These are phyloP conservation scores for Mayamaea pseudoterrestris DNA, from an alignment of 108 stramenopile genomes.

Conservation along the genomic window DNA sequence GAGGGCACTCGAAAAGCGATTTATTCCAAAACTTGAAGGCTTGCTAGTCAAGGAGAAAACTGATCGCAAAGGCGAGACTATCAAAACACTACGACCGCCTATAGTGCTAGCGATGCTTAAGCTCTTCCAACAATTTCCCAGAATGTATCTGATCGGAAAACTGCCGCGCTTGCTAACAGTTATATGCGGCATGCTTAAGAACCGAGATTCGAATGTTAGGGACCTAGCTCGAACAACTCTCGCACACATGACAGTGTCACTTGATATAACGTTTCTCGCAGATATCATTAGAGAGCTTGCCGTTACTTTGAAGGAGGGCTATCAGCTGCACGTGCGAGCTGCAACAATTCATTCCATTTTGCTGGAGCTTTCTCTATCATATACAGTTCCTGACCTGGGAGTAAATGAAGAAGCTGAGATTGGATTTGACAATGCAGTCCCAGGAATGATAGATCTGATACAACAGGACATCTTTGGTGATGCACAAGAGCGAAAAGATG, in stretches of 20 bases:
- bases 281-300: constrained; percentile 76
- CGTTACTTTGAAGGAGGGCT: constrained; percentile 77
- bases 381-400: constrained; percentile 11
- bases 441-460: constrained; percentile 74
- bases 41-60: constrained; percentile 63
- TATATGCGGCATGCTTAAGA: constrained; percentile 76
- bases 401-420: background rate
- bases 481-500: constrained; percentile 74
- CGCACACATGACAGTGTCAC: constrained; percentile 58
- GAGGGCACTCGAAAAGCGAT: constrained; percentile 50
- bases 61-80: constrained; percentile 50
- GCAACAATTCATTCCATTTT: constrained; percentile 75
- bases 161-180: constrained; percentile 70
- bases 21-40: constrained; percentile 71
- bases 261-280: constrained; percentile 66
- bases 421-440: constrained; percentile 52
- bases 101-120: constrained; percentile 85
- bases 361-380: constrained; percentile 38
- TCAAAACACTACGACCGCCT: constrained; percentile 62
- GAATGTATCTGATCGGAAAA: constrained; percentile 45
- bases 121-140: constrained; percentile 82
- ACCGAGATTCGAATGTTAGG: constrained; percentile 68
- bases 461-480: constrained; percentile 79
- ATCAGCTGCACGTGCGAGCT: constrained; percentile 79
- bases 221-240: constrained; percentile 79